Percentiles rank a stretch among this genome's conserved stretches.
Evolutionary conservation across 2,329 filamentous ascomycete species (phyloP).

Genomic region (Coniochaeta sp.): DNA sequence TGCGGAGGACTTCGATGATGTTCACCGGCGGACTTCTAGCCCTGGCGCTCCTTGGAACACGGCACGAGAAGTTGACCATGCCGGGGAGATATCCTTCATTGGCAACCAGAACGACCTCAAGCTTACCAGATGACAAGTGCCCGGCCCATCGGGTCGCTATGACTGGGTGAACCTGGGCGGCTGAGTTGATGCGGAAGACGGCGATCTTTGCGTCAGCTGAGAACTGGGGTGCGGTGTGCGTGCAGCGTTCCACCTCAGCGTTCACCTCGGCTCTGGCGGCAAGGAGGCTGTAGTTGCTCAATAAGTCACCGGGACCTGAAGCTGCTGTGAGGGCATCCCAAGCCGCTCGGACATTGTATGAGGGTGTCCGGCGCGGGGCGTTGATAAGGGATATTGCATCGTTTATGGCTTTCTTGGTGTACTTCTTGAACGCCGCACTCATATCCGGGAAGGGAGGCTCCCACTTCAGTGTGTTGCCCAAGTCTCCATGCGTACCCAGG

Average conservation of each 20-base stretch:
- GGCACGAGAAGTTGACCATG: constrained; percentile 61
- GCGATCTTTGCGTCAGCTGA: constrained; percentile 55
- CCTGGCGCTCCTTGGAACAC: constrained; percentile 49
- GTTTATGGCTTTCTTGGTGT: constrained; percentile 56
- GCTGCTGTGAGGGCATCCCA: constrained; percentile 52
- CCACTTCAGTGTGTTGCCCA: constrained; percentile 60
- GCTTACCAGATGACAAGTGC: constrained; percentile 46
- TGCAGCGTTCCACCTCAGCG: constrained; percentile 52
- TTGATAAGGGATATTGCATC: constrained; percentile 58
- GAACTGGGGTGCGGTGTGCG: constrained; percentile 56
- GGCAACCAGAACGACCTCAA: constrained; percentile 59
- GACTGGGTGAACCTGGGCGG: constrained; percentile 57
- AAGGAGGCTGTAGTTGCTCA: constrained; percentile 39
- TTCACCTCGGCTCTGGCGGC: constrained; percentile 52
- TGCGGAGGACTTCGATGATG: constrained; percentile 1
- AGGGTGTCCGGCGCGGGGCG: constrained; percentile 54
- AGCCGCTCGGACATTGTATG: constrained; percentile 51
- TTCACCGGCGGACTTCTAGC: constrained; percentile 18
- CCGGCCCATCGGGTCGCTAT: constrained; percentile 62
- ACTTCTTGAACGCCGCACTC: constrained; percentile 48
- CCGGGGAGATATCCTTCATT: constrained; percentile 58
- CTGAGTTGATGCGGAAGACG: constrained; percentile 52
- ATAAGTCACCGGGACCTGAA: constrained; percentile 40
- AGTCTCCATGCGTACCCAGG: constrained; percentile 59
- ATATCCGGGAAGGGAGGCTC: constrained; percentile 60